phyloP scores from a whole-genome alignment of 495 filamentous ascomycete species.

The Chaetomium cochliodes region DNA sequence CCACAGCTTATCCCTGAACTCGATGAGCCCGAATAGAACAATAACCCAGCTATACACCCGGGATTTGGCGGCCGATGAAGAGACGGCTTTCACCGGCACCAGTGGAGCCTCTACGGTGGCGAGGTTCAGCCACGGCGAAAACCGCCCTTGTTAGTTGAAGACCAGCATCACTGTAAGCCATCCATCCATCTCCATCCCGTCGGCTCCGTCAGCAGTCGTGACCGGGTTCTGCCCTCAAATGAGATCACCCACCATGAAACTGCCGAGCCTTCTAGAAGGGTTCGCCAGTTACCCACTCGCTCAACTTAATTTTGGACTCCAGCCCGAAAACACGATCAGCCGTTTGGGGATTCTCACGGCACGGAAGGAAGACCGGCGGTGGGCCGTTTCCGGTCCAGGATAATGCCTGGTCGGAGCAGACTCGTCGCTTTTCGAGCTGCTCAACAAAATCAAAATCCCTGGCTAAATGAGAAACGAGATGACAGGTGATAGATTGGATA shows the following conservation, averaged over 20 bases:
- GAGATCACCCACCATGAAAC: conserved; percentile 14
- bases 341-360: background rate
- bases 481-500: too few species aligned
- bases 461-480: background rate
- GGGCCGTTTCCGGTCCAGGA: background rate
- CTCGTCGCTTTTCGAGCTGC: background rate
- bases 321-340: background rate
- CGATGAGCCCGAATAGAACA: too few species aligned
- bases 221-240: background rate
- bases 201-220: background rate
- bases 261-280: background rate
- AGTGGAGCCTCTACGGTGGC: too few species aligned
- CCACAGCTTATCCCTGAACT: too few species aligned
- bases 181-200: too few species aligned
- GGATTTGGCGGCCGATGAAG: too few species aligned
- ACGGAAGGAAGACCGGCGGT: background rate
- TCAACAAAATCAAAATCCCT: background rate
- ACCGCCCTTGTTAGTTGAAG: too few species aligned
- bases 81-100: too few species aligned
- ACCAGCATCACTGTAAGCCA: too few species aligned
- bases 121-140: too few species aligned
- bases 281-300: background rate
- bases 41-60: too few species aligned
- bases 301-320: background rate
- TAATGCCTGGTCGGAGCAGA: background rate